Evolutionary conservation across 208 protist species (phyloP).

Genomic region (Leishmania martiniquensis): DNA sequence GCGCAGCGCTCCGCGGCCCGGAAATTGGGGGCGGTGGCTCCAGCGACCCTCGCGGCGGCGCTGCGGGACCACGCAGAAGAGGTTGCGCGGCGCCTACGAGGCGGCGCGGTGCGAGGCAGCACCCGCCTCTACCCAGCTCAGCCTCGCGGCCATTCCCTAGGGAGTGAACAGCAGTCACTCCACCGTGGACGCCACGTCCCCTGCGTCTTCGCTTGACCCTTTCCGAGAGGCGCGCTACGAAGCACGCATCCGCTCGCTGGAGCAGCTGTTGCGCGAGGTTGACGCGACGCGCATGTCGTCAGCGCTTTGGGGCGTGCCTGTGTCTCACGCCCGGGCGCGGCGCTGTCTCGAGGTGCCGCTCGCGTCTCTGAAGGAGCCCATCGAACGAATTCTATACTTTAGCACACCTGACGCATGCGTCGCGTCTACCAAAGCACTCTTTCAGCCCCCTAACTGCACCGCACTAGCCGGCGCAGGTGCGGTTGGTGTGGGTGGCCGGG

Average conservation of each 20-base stretch:
- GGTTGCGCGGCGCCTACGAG: slow-evolving; percentile 3
- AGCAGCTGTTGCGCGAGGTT: slow-evolving; percentile 17
- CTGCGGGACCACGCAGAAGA: slow-evolving; percentile 6
- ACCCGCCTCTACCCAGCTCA: neutral
- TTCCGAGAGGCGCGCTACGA: slow-evolving; percentile 10
- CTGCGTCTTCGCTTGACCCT: neutral
- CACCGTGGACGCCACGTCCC: neutral
- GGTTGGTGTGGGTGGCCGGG: neutral
- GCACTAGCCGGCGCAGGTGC: neutral
- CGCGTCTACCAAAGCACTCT: slow-evolving; percentile 29
- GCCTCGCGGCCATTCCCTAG: neutral
- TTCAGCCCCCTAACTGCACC: slow-evolving; percentile 8
- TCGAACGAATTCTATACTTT: slow-evolving; percentile 38
- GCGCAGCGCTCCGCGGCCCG: slow-evolving; percentile 8
- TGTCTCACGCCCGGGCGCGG: neutral
- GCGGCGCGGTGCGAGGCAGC: slow-evolving; percentile 12
- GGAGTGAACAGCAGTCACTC: neutral
- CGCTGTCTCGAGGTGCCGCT: neutral
- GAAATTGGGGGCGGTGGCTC: slow-evolving; percentile 1
- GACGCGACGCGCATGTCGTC: slow-evolving; percentile 8
- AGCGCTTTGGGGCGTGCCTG: neutral
- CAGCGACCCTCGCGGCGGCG: neutral
- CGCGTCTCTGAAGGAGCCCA: neutral
- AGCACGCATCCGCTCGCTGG: slow-evolving; percentile 13
- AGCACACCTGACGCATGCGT: slow-evolving; percentile 36